These are phyloP conservation scores for Sabuloglossum arenarium DNA, from an alignment of 495 filamentous ascomycete genomes.

Conservation along the genomic window DNA sequence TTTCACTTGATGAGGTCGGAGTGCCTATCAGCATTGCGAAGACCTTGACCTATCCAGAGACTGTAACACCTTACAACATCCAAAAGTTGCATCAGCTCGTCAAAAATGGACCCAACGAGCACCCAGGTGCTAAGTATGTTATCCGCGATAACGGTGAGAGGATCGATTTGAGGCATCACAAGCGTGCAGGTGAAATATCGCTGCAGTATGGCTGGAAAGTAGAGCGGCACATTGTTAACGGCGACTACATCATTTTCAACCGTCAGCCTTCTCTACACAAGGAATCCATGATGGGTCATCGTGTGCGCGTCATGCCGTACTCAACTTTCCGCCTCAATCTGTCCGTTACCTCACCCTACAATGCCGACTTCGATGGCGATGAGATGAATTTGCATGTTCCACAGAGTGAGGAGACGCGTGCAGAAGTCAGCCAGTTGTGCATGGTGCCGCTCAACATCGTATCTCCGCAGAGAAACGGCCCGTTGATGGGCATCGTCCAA, in stretches of 20 bases:
- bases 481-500: constrained; percentile 98
- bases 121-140: constrained; percentile 89
- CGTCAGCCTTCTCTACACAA: constrained; percentile 97
- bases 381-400: constrained; percentile 99
- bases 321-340: constrained; percentile 95
- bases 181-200: constrained; percentile 57
- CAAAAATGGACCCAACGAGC: constrained; percentile 78
- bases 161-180: constrained; percentile 83
- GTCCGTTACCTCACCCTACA: constrained; percentile 95
- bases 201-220: constrained; percentile 97
- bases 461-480: constrained; percentile 88
- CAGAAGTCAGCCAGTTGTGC: constrained; percentile 81
- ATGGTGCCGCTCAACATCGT: constrained; percentile 96
- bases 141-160: constrained; percentile 79
- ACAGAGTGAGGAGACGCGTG: constrained; percentile 85
- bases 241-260: constrained; percentile 97
- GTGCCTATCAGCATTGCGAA: constrained; percentile 76
- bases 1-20: constrained; percentile 90
- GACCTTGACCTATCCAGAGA: constrained; percentile 88
- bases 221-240: constrained; percentile 84
- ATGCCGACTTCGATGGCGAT: constrained; percentile 98
- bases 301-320: constrained; percentile 93
- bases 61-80: constrained; percentile 96
- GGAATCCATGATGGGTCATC: constrained; percentile 99
- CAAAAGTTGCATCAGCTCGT: constrained; percentile 73